Conservation (phyloP, 495 filamentous ascomycete genomes). For the Xylaria scruposa region DNA sequence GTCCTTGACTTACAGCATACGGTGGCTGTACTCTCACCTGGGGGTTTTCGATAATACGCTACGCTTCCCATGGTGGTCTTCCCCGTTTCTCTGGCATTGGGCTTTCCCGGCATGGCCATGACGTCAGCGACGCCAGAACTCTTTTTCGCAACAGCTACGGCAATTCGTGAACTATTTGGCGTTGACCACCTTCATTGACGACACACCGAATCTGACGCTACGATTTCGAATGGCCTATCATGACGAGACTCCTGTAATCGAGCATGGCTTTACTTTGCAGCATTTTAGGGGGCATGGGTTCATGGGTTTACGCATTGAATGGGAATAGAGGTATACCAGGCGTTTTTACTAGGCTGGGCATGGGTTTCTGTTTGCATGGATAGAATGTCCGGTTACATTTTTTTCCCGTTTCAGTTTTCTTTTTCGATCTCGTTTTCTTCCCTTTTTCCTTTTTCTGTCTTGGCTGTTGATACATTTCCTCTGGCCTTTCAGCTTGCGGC, state of each 20-base stretch:
- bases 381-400: constrained; percentile 20
- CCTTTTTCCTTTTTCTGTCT: background rate
- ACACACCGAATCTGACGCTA: constrained; percentile 20
- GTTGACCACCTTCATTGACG: constrained; percentile 12
- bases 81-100: constrained; percentile 9
- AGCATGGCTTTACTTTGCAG: constrained; percentile 15
- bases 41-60: background rate
- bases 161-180: constrained; percentile 18
- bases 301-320: constrained; percentile 20
- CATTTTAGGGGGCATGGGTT: constrained; percentile 25
- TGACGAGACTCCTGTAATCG: constrained; percentile 12
- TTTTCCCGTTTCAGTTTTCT: background rate
- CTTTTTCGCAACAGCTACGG: constrained; percentile 15
- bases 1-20: background rate
- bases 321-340: constrained; percentile 28
- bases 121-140: constrained; percentile 14
- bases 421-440: background rate
- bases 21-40: constrained; percentile 12
- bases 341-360: constrained; percentile 24
- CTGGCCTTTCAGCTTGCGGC: background rate
- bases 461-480: constrained; percentile 6
- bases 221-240: constrained; percentile 21
- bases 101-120: background rate
- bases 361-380: constrained; percentile 18
- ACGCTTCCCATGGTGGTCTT: constrained; percentile 3